phyloP scores from a whole-genome alignment of 345 rosid species.

The Linum trigynum region DNA sequence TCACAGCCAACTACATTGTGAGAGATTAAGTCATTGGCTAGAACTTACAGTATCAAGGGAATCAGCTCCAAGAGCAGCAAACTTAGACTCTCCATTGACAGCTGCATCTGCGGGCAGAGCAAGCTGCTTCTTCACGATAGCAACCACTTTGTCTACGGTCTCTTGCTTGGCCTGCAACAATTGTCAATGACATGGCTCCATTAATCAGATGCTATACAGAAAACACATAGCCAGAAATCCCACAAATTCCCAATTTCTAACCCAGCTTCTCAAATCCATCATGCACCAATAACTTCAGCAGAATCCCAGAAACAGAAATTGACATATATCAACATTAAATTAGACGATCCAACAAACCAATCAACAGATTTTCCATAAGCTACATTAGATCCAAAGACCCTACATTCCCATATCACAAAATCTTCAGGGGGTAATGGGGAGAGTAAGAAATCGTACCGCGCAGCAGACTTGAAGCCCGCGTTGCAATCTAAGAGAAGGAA shows the following conservation, averaged over 20 bases:
- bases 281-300: too few relatives aligned
- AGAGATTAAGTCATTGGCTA: not conserved
- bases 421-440: too few relatives aligned
- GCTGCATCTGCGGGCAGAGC: not conserved
- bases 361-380: not conserved
- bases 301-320: too few relatives aligned
- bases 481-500: constrained; percentile 30
- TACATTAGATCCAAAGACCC: not conserved
- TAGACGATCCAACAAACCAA: too few relatives aligned
- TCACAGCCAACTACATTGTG: too few relatives aligned
- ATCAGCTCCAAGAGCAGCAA: constrained; percentile 5
- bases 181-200: too few relatives aligned
- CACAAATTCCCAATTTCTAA: too few relatives aligned
- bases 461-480: constrained; percentile 27
- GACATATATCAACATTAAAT: too few relatives aligned
- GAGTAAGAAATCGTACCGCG: constrained; percentile 28
- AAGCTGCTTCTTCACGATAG: constrained; percentile 5
- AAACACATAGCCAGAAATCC: too few relatives aligned
- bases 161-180: not conserved
- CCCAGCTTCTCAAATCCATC: too few relatives aligned
- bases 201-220: too few relatives aligned
- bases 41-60: constrained; percentile 2
- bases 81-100: not conserved
- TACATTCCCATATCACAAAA: not conserved
- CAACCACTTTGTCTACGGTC: not conserved